These are phyloP conservation scores for Mentha longifolia DNA, from an alignment of 257 asterid genomes.

Conservation along the genomic window DNA sequence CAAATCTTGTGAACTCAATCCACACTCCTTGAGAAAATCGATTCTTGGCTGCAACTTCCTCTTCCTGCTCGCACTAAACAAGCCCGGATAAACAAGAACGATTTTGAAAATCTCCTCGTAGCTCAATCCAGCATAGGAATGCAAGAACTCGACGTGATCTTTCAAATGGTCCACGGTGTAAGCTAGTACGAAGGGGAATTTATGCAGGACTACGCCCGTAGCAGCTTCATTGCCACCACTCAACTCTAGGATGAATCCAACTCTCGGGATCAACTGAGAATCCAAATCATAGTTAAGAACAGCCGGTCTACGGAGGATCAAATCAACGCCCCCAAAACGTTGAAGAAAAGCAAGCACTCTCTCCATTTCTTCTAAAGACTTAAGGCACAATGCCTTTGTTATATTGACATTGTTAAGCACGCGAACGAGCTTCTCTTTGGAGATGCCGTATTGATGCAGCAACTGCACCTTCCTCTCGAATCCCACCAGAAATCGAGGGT, in stretches of 20 bases:
- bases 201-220: constrained; percentile 56
- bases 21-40: constrained; percentile 79
- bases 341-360: constrained; percentile 63
- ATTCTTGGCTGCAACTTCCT: constrained; percentile 85
- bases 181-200: constrained; percentile 72
- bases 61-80: constrained; percentile 81
- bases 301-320: constrained; percentile 79
- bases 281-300: constrained; percentile 71
- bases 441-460: constrained; percentile 58
- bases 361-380: constrained; percentile 62
- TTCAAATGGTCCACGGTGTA: constrained; percentile 72
- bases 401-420: constrained; percentile 73
- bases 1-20: constrained; percentile 68
- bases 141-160: constrained; percentile 78
- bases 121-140: constrained; percentile 71
- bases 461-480: constrained; percentile 65
- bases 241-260: constrained; percentile 63
- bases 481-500: constrained; percentile 57
- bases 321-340: constrained; percentile 67
- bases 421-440: constrained; percentile 60
- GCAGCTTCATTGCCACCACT: constrained; percentile 67
- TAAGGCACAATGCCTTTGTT: constrained; percentile 65
- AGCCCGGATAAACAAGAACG: constrained; percentile 65
- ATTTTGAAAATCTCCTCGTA: constrained; percentile 70
- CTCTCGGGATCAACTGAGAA: constrained; percentile 72